Base-by-base conservation (phyloP, 176 grass and related monocot species). In the Puya raimondii region DNA sequence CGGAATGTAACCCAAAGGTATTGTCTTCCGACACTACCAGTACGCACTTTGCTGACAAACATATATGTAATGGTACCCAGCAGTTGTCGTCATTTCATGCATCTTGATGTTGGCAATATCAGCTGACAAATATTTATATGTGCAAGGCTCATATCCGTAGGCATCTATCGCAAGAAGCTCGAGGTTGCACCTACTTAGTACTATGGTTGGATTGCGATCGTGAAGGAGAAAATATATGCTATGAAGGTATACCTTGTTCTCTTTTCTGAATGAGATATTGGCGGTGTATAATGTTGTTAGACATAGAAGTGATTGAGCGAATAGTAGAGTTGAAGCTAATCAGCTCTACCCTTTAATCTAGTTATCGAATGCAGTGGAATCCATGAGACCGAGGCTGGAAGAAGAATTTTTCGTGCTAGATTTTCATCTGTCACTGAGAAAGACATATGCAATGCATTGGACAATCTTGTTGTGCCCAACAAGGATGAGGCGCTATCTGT, bases 181-280 rank as follows among this genome's bases (percentile, higher is more conserved):
- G 87, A 74, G 84, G 89, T 7, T 97, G 84, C 67, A 79, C 70
- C 59, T 97, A 83, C 67, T 85, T 96, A 71, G 70, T 96, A 74
- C 76, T 96, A 70, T 92, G 93, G 93, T 84, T 96, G 80, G 93
- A 96, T 77, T 96, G 93, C 52, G 89, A 96, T 6, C 81, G 93
- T 71, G 93, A 92, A 92, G 93, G 93, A 75, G 93, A 96, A 92
- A 96, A 96, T 69, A 96, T 96, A 87, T 92, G 93, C 67, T 96
- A 85, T 74, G 93, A 96, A 96, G 93, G 93, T 96, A 85, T 68
- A 54, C 18, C 69, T 29, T 53, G 12, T 25, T 53, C 5, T 26
- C 51, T 12, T 11, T 73, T 72, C 29, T 67, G 29, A 6, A 20
- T 59, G 54, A 59, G n/a, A 59, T 9, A 59, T 42, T 7, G 33